phyloP scores from a whole-genome alignment of 192 early-diverging fungal genomes.

The Umbelopsis sp. region DNA sequence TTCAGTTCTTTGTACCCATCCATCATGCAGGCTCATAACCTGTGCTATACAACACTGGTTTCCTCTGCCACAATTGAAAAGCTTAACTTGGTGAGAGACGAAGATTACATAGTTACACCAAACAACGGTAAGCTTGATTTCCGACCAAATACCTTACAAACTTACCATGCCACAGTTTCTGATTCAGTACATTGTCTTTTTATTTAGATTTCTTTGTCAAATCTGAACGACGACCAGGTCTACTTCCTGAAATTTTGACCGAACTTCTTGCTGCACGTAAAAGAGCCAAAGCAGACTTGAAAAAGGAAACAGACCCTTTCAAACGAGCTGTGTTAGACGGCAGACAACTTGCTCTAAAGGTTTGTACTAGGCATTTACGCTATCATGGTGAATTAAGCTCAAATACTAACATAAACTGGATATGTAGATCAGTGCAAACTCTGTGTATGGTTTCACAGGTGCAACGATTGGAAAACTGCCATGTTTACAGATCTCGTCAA shows the following conservation, averaged over 20 bases:
- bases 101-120: constrained; percentile 89
- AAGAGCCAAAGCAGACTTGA: constrained; percentile 89
- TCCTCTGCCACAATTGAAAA: constrained; percentile 59
- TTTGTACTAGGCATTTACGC: constrained; percentile 15
- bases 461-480: constrained; percentile 91
- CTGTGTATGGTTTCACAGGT: constrained; percentile 97
- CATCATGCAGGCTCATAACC: constrained; percentile 99
- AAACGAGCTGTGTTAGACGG: constrained; percentile 93
- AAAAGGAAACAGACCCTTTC: constrained; percentile 96
- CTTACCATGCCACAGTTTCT: neutral
- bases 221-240: constrained; percentile 67
- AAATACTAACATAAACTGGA: neutral
- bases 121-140: constrained; percentile 64
- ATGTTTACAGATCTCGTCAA: constrained; percentile 90
- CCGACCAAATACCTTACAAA: neutral
- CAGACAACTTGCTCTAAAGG: constrained; percentile 93
- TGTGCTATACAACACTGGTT: constrained; percentile 93
- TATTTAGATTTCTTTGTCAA: constrained; percentile 84
- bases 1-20: constrained; percentile 98
- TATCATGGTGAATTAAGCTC: neutral
- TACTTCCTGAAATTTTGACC: constrained; percentile 87
- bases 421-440: constrained; percentile 85
- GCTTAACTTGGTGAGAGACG: constrained; percentile 66
- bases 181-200: neutral
- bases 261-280: constrained; percentile 92